Conservation (phyloP, 2,329 filamentous ascomycete species). For the Sporothrix globosa region DNA sequence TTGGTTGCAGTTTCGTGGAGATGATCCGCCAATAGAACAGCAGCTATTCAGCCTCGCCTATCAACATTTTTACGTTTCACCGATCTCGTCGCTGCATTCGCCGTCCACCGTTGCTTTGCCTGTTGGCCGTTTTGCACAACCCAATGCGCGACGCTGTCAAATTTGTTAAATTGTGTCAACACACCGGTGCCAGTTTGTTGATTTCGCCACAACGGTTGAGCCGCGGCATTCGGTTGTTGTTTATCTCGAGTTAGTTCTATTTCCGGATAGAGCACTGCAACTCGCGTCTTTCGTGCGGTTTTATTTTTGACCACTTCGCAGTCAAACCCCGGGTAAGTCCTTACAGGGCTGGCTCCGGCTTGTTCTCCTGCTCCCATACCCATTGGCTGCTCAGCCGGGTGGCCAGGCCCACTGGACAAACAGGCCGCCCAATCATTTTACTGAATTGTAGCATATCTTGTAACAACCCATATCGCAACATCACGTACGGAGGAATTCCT, state of each 20-base stretch:
- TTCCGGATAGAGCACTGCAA: not conserved
- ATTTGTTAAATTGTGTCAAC: not conserved
- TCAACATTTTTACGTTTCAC: not conserved
- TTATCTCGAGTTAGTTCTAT: not conserved
- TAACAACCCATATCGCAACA: not conserved
- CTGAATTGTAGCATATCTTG: not conserved
- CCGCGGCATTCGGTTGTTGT: not conserved
- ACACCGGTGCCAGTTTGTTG: not conserved
- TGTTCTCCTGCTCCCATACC: conserved; percentile 4
- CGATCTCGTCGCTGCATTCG: not conserved
- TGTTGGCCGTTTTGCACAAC: conserved; percentile 29
- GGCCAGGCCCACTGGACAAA: not conserved
- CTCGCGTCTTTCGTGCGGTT: no score
- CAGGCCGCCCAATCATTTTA: not conserved
- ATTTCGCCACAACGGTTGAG: not conserved
- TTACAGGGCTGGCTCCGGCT: conserved; percentile 23
- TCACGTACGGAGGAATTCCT: not conserved
- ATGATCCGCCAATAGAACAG: conserved; percentile 8
- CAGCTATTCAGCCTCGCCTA: conserved; percentile 11
- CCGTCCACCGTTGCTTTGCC: not conserved
- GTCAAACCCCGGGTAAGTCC: not conserved
- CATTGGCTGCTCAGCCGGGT: conserved; percentile 27
- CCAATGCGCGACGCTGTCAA: not conserved
- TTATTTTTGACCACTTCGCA: not conserved
- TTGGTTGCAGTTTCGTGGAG: not conserved